Percentiles rank a stretch among this genome's conserved stretches.
phyloP scores from a whole-genome alignment of 2,329 filamentous ascomycete genomes.

The Tolypocladium sp. region DNA sequence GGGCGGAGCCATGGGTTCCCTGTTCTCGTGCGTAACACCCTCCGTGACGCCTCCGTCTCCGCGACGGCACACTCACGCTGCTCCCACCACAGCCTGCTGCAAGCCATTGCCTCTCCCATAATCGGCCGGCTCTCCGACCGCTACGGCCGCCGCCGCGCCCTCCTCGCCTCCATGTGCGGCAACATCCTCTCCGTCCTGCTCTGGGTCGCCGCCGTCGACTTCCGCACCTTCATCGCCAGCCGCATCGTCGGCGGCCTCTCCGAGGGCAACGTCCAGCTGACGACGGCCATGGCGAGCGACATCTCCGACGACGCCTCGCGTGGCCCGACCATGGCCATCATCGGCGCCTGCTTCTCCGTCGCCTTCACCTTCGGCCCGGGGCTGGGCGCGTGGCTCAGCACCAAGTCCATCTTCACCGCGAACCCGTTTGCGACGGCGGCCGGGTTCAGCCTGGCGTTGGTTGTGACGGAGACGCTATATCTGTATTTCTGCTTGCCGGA shows the following conservation, averaged over 20 bases:
- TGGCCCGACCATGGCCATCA: conserved; percentile 89
- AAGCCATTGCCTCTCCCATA: conserved; percentile 83
- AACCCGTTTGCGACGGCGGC: conserved; percentile 95
- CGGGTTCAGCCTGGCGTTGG: conserved; percentile 74
- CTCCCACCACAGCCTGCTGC: conserved; percentile 58
- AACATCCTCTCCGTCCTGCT: conserved; percentile 90
- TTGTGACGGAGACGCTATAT: conserved; percentile 81
- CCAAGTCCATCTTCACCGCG: conserved; percentile 64
- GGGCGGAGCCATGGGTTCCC: conserved; percentile 83
- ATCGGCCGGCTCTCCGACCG: conserved; percentile 84
- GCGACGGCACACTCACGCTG: not conserved
- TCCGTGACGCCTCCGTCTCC: not conserved
- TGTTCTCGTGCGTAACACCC: conserved; percentile 56
- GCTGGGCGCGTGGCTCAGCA: conserved; percentile 77
- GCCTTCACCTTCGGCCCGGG: conserved; percentile 96
- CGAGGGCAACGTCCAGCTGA: conserved; percentile 93
- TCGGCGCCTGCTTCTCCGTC: conserved; percentile 92
- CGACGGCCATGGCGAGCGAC: conserved; percentile 92
- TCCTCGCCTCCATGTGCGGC: conserved; percentile 84
- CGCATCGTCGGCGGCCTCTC: conserved; percentile 86
- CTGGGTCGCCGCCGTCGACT: conserved; percentile 90
- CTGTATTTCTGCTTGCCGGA: conserved; percentile 80
- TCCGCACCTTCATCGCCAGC: conserved; percentile 91
- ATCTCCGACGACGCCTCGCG: conserved; percentile 80
- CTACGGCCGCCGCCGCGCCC: conserved; percentile 76